phyloP scores from a whole-genome alignment of 2,329 filamentous ascomycete genomes.

The Orbilia oligospora region DNA sequence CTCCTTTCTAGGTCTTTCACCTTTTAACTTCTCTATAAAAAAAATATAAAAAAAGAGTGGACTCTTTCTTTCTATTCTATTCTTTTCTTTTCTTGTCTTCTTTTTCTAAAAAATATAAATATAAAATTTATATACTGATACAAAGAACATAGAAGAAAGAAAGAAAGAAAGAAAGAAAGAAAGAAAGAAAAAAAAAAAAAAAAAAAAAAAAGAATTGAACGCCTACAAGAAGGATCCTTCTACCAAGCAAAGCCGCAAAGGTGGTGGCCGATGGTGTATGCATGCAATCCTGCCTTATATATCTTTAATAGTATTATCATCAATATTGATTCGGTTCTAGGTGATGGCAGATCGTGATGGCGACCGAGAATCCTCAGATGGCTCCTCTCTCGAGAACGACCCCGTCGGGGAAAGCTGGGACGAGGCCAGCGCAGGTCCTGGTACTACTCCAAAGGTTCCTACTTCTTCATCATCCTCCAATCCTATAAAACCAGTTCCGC shows the following conservation, averaged over 20 bases:
- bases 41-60: too few relatives aligned
- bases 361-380: slow-evolving; percentile 57
- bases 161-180: slow-evolving; percentile 2
- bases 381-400: slow-evolving; percentile 56
- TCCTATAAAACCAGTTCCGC: slow-evolving; percentile 46
- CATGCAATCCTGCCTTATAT: not conserved
- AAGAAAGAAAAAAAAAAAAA: slow-evolving; percentile 29
- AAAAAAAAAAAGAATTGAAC: slow-evolving; percentile 2
- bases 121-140: too few relatives aligned
- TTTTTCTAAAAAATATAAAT: too few relatives aligned
- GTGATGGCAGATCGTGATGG: slow-evolving; percentile 61
- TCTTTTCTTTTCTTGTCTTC: too few relatives aligned
- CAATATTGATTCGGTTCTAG: slow-evolving; percentile 27
- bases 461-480: slow-evolving; percentile 40
- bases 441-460: slow-evolving; percentile 22
- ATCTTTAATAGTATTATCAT: not conserved
- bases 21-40: too few relatives aligned
- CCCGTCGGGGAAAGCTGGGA: slow-evolving; percentile 51
- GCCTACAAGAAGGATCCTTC: slow-evolving; percentile 2
- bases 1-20: not conserved
- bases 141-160: too few relatives aligned
- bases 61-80: too few relatives aligned
- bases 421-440: slow-evolving; percentile 31
- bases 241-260: slow-evolving; percentile 38
- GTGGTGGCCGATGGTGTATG: slow-evolving; percentile 56